Conservation (phyloP, 1,284 basidiomycete genomes). For the Ceratobasidium sp. region DNA sequence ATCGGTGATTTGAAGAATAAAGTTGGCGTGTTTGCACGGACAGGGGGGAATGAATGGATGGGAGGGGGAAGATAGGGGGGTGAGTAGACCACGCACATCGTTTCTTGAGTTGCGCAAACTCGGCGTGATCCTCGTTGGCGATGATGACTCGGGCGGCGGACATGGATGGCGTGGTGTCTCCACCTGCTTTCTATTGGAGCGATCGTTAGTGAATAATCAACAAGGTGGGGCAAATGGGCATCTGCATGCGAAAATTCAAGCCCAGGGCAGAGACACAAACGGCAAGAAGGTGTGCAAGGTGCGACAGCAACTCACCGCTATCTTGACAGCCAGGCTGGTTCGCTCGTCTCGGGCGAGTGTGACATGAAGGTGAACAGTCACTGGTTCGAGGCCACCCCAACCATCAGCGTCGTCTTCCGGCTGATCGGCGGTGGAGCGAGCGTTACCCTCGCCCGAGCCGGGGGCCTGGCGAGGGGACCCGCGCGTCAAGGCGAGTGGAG, state of each 20-base stretch:
- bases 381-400: slow-evolving; percentile 40
- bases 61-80: not conserved
- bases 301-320: slow-evolving; percentile 27
- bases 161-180: slow-evolving; percentile 13
- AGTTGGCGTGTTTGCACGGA: slow-evolving; percentile 8
- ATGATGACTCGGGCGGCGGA: slow-evolving; percentile 32
- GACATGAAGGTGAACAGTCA: slow-evolving; percentile 30
- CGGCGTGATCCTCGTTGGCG: slow-evolving; percentile 33
- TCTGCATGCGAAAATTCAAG: not conserved
- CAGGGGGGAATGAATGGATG: slow-evolving; percentile 11
- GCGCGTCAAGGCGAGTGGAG: slow-evolving; percentile 41
- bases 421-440: slow-evolving; percentile 26
- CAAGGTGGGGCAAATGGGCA: slow-evolving; percentile 10
- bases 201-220: slow-evolving; percentile 8
- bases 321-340: slow-evolving; percentile 25
- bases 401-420: slow-evolving; percentile 22
- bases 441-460: not conserved
- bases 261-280: slow-evolving; percentile 10
- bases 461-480: slow-evolving; percentile 12
- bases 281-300: slow-evolving; percentile 2
- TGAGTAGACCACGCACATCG: slow-evolving; percentile 33
- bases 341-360: slow-evolving; percentile 20
- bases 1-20: slow-evolving; percentile 11
- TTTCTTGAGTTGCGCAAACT: slow-evolving; percentile 28
- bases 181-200: slow-evolving; percentile 38